Conservation (phyloP, 805 yeast genomes). For the Scheffersomyces lignosus region DNA sequence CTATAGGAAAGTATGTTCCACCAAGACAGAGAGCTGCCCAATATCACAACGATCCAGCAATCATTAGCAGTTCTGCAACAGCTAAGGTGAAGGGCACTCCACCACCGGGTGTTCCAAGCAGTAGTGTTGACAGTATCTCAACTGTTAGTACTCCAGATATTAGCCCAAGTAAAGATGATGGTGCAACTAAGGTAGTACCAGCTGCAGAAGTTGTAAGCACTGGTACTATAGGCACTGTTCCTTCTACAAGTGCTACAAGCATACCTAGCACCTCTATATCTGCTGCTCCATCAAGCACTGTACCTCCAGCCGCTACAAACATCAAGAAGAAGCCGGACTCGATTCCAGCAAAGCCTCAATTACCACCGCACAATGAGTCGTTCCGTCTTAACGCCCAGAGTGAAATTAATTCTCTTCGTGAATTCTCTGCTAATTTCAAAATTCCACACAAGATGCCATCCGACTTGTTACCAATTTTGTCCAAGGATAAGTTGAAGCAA, state of each 20-base stretch:
- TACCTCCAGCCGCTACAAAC: constrained; percentile 5
- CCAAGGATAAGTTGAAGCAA: constrained; percentile 67
- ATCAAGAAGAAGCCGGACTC: constrained; percentile 28
- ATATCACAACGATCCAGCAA: constrained; percentile 64
- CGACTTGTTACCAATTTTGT: constrained; percentile 66
- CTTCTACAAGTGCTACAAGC: too few relatives aligned
- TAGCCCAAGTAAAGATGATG: constrained; percentile 1
- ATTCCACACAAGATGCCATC: constrained; percentile 60
- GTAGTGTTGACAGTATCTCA: background rate
- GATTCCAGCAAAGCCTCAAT: constrained; percentile 32
- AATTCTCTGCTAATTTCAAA: constrained; percentile 80
- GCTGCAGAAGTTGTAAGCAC: background rate
- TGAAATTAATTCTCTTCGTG: constrained; percentile 68
- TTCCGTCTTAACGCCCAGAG: constrained; percentile 52
- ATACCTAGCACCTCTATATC: constrained; percentile 9
- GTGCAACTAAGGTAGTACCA: background rate
- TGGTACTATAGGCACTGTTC: background rate
- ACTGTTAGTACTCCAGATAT: constrained; percentile 2
- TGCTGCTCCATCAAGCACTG: constrained; percentile 2
- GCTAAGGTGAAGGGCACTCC: constrained; percentile 4
- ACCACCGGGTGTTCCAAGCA: constrained; percentile 1
- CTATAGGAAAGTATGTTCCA: constrained; percentile 50
- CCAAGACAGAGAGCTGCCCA: constrained; percentile 57
- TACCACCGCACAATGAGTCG: constrained; percentile 30
- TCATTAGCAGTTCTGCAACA: constrained; percentile 53